Percentiles rank a stretch among this genome's conserved stretches.
phyloP scores from a whole-genome alignment of 2,329 filamentous ascomycete genomes.

The Elsinoe necatrix region DNA sequence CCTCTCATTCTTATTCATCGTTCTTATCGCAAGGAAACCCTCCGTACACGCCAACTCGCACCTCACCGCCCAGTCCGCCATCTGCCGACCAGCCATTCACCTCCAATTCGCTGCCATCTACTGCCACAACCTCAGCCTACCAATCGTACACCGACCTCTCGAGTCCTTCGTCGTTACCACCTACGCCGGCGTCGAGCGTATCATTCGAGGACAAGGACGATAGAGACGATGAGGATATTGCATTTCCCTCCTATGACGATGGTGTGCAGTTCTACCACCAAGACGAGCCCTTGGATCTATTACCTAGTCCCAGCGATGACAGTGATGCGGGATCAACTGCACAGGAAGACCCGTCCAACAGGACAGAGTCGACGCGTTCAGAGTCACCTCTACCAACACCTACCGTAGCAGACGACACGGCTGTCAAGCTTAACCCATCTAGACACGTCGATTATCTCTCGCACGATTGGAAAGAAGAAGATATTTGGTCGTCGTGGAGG shows the following conservation, averaged over 20 bases:
- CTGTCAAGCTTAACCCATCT: constrained; percentile 64
- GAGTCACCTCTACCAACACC: constrained; percentile 50
- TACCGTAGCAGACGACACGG: constrained; percentile 70
- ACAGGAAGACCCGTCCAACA: constrained; percentile 37
- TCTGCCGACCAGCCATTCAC: constrained; percentile 17
- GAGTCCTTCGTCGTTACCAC: constrained; percentile 48
- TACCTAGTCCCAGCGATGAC: constrained; percentile 31
- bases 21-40: constrained; percentile 12
- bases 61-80: constrained; percentile 13
- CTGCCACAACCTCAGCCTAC: constrained; percentile 22
- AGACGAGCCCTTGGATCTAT: constrained; percentile 23
- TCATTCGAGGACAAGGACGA: constrained; percentile 51
- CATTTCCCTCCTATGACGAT: constrained; percentile 39
- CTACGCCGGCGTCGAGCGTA: constrained; percentile 55
- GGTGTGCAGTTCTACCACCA: constrained; percentile 21
- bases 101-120: constrained; percentile 29
- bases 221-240: constrained; percentile 40
- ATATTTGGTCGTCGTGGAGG: constrained; percentile 96
- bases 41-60: constrained; percentile 12
- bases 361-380: constrained; percentile 49
- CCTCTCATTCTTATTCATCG: constrained; percentile 25
- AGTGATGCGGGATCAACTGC: constrained; percentile 30
- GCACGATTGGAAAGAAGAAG: constrained; percentile 87
- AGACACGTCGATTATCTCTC: constrained; percentile 93
- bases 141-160: constrained; percentile 28